Conservation (phyloP, 2,329 filamentous ascomycete genomes). For the Clonostachys sp. region DNA sequence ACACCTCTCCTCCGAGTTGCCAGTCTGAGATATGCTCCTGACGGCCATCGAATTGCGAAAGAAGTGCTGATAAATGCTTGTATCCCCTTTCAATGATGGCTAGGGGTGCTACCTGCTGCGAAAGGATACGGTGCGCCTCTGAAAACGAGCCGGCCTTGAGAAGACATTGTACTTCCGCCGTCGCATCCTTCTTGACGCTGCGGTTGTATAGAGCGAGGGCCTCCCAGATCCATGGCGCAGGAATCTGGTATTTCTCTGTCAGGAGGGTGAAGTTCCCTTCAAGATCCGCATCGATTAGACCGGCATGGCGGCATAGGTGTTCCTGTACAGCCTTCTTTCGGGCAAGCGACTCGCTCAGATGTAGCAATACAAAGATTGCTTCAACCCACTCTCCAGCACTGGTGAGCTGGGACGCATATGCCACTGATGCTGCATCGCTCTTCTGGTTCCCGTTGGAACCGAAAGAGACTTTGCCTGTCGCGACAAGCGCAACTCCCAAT, state of each 20-base stretch:
- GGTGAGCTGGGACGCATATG: constrained; percentile 61
- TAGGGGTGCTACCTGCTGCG: constrained; percentile 73
- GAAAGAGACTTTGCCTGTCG: constrained; percentile 45
- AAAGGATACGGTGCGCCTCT: constrained; percentile 81
- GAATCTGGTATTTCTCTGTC: constrained; percentile 63
- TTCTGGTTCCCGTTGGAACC: constrained; percentile 51
- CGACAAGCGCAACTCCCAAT: constrained; percentile 63
- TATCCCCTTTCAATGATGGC: constrained; percentile 83
- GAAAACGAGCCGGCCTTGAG: constrained; percentile 71
- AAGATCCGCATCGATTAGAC: constrained; percentile 55
- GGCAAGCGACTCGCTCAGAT: constrained; percentile 59
- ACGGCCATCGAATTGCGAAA: constrained; percentile 66
- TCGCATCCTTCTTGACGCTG: constrained; percentile 63
- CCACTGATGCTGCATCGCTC: constrained; percentile 60
- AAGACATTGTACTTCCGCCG: constrained; percentile 72
- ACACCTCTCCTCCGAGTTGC: constrained; percentile 76
- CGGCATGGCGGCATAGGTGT: constrained; percentile 69
- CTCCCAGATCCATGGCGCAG: constrained; percentile 76
- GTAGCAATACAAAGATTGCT: constrained; percentile 72
- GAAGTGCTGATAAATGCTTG: constrained; percentile 59
- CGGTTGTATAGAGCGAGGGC: constrained; percentile 82
- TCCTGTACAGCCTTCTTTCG: constrained; percentile 67
- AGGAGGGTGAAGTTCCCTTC: constrained; percentile 55
- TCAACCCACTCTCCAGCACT: constrained; percentile 63
- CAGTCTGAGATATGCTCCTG: constrained; percentile 64